Evolutionary conservation across 1,284 basidiomycete genomes (phyloP).

Genomic region (Apiotrichum siamense): DNA sequence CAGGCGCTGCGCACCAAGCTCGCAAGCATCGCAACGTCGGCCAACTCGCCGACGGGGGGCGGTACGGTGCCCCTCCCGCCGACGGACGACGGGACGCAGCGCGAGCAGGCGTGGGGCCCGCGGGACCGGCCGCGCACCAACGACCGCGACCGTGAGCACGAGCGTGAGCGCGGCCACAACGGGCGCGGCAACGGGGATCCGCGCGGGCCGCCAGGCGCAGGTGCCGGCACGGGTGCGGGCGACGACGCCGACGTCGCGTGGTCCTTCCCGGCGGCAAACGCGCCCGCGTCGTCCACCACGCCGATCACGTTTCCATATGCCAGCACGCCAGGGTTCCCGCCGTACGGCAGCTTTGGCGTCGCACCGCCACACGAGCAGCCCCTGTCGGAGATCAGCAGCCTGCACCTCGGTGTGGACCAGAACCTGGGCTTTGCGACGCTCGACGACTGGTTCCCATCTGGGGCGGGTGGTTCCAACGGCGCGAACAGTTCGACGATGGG

Average conservation of each 20-base stretch:
- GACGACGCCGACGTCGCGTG: background rate
- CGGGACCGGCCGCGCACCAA: too few relatives aligned
- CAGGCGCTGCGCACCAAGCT: slow-evolving; percentile 33
- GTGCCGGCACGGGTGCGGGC: too few relatives aligned
- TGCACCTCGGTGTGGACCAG: slow-evolving; percentile 5
- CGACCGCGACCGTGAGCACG: background rate
- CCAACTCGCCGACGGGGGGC: slow-evolving; percentile 30
- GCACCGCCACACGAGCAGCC: slow-evolving; percentile 33
- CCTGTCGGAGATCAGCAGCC: slow-evolving; percentile 11
- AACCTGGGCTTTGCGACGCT: slow-evolving; percentile 35
- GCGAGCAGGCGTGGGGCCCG: background rate
- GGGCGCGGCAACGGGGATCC: too few relatives aligned
- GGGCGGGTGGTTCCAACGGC: too few relatives aligned
- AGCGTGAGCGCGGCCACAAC: background rate
- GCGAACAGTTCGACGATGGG: background rate
- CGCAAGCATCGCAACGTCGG: slow-evolving; percentile 25
- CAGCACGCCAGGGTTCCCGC: slow-evolving; percentile 2
- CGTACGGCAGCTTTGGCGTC: slow-evolving; percentile 10
- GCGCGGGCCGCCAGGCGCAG: too few relatives aligned
- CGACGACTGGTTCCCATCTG: slow-evolving; percentile 35
- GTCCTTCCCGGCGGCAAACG: slow-evolving; percentile 11
- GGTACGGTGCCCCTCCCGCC: slow-evolving; percentile 25
- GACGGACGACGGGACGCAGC: background rate
- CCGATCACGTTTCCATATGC: slow-evolving; percentile 22
- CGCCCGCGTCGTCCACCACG: background rate